Evolutionary conservation across 805 yeast genomes (phyloP), one percentile per base, ranked within the genome.

Genomic region (Wickerhamomyces sydowiorum): DNA sequence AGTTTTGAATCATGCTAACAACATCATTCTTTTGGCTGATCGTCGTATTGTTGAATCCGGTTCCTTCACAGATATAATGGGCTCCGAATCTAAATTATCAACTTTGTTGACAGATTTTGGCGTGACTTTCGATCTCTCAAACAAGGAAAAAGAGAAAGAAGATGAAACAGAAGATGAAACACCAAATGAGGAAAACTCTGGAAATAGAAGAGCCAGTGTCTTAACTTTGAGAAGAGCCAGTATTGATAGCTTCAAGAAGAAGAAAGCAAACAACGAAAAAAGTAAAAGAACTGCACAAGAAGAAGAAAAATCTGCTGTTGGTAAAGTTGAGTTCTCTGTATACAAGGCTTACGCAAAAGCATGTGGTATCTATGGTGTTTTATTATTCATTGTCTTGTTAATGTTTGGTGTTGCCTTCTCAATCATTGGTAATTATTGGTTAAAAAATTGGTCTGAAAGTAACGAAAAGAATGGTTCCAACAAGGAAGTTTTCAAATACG

Each of bases 361-460:
- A 1, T 81, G 87, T 59, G 75, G 80, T 7, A 50, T 65, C 25
- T 23, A 56, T 1, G 82, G 83, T 27, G 73, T 73, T 21, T n/a
- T 59, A n/a, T 40, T 67, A 1, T 59, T 69, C 38, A 51, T 78
- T 47, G 51, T 60, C 36, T 46, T 60, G 33, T 48, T 70, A 56
- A 50, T 68, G 50, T 23, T 61, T 25, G 49, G 63, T 4, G 66
- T 70, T 15, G 58, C 73, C 13, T 55, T 62, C 37, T 60, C 62
- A 17, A 51, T 68, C 19, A 61, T 65, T 8, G 76, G 77, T 36
- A 79, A 75, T 54, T 77, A 76, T 55, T 80, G 86, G 82, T 66
- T 82, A 50, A 82, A 81, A 49, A 66, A 72, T 46, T 82, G 90
- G 90, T 75, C 88, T 1, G 86, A 81, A 50, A 58, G 65, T 8